Base-by-base conservation (phyloP, 73 alveolate genomes). In the Paramecium sonneborni region DNA sequence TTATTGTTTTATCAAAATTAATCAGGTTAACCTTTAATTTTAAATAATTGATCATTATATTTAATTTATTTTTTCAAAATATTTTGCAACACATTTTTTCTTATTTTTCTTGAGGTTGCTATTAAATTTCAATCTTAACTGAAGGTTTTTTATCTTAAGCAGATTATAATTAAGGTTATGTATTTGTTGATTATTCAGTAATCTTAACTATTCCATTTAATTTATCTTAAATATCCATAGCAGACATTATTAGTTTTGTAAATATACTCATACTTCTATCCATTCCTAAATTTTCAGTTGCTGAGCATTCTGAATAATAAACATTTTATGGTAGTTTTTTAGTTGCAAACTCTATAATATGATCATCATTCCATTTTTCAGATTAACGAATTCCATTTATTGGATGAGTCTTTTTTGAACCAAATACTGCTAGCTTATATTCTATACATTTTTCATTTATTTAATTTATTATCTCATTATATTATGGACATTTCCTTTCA, bases 191-290 rank as follows among this genome's bases (percentile, higher is more conserved):
- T 14, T 30, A 26, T 62, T 62, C 84, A 7, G 84, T 32, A 62
- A 62, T 26, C 26, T 62, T 62, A 62, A 26, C 44, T 62, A 32
- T 30, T 1, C 84, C 84, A 62, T 62, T 30, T 28, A 30, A 2
- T 62, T 62, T 32, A 32, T 62, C 48, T 12, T 62, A n/a, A 15
- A 32, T 30, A 30, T 62, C 44, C 39, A 30, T 62, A 11, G 84
- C 84, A 30, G 39, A 32, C 23, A 62, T 62, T 26, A 62, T 62
- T 3, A 62, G 24, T 62, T 62, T 26, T 3, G 82, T 58, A 58
- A 70, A 70, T 18, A 70, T 30, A 15, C 37, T 37, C 86, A 72
- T 72, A 37, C 86, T 72, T 38, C 86, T 32, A 18, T 70, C 86
- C 86, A 70, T 32, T 32, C 86, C 86, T 30, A 30, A 32, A 12